Percentiles rank a stretch among this genome's conserved stretches.
Conservation (phyloP, 164 flowering plant species). For the Platanus orientalis region DNA sequence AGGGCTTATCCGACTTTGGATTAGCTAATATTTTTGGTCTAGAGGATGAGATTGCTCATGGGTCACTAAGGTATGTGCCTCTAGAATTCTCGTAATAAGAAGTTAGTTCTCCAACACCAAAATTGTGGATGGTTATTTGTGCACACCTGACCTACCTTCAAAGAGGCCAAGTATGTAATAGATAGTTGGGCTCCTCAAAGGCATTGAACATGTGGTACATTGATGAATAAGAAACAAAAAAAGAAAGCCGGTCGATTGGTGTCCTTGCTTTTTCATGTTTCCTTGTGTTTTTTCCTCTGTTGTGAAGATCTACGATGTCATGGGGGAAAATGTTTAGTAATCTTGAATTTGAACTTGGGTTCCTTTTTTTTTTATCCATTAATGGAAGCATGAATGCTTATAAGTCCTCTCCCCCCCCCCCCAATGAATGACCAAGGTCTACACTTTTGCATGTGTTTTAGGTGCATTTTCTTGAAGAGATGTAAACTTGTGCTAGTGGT, state of each 20-base stretch:
- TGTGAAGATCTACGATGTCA: slow-evolving; percentile 11
- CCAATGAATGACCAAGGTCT: no score
- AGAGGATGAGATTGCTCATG: slow-evolving; percentile 48
- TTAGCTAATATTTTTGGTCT: slow-evolving; percentile 54
- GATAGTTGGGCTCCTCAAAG: slow-evolving; percentile 85
- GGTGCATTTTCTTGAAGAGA: no score
- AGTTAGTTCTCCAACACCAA: slow-evolving; percentile 38
- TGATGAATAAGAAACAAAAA: slow-evolving; percentile 15
- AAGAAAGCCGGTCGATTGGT: neutral
- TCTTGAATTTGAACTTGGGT: slow-evolving; percentile 4
- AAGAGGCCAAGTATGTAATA: slow-evolving; percentile 93
- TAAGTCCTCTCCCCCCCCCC: no score
- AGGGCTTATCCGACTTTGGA: slow-evolving; percentile 87
- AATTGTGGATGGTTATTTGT: slow-evolving; percentile 75
- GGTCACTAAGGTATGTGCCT: slow-evolving; percentile 58
- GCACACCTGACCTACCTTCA: slow-evolving; percentile 80
- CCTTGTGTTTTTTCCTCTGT: neutral
- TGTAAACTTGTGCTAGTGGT: no score
- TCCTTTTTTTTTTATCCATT: neutral
- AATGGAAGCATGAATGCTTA: neutral
- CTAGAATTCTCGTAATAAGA: slow-evolving; percentile 50
- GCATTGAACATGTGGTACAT: slow-evolving; percentile 48
- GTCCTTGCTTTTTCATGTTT: neutral
- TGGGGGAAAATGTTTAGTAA: slow-evolving; percentile 19
- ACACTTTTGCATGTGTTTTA: no score